Base-by-base conservation (phyloP, 306 rosid genomes). In the Rosa chinensis region DNA sequence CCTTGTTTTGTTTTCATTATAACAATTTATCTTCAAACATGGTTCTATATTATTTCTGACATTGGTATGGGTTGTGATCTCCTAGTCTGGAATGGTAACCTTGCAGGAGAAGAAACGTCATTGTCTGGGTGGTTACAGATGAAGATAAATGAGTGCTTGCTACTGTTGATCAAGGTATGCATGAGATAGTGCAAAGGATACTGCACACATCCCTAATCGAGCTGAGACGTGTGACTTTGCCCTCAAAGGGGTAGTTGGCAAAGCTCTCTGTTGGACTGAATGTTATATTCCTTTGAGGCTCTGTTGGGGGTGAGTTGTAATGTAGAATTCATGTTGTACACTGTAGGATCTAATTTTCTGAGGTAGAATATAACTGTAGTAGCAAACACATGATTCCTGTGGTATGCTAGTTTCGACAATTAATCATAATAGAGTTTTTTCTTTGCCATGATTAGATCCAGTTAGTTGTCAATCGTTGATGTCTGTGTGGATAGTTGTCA, bases 1-100 rank as follows among this genome's bases (percentile, higher is more conserved):
- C n/a, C 12, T 49, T 5, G 5, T 48, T 37, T 37, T 14, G 20
- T 61, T 71, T 12, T 47, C 20, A 17, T 48, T 18, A 44, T 18
- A 47, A 18, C 8, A 23, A 12, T 48, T 4, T 32, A 52, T 35
- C 6, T 45, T 35, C 3, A 37, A 48, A 37, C 32, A 4, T 39
- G 5, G 39, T n/a, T 44, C 12, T 66, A 16, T 77, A 50, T 50
- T 66, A 6, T 39, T 52, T 40, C 23, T 67, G 53, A 67, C 42
- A 66, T 21, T 50, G 8, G 14, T 8, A 49, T 66, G 52, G 21
- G 4, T 37, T 64, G 73, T 77, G 73, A 77, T 77, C 32, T 77
- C 43, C 25, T 37, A 49, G 50, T 8, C 37, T 32, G 37, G 37
- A 32, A 77, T 37, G 14, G 21, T 77, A 40, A 8, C 52, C 63